A percentile compares a stretch with the other conserved stretches of the same genome.
These are phyloP conservation scores for Sarocladiaceae sp. DNA, from an alignment of 2,329 filamentous ascomycete genomes.

Conservation along the genomic window DNA sequence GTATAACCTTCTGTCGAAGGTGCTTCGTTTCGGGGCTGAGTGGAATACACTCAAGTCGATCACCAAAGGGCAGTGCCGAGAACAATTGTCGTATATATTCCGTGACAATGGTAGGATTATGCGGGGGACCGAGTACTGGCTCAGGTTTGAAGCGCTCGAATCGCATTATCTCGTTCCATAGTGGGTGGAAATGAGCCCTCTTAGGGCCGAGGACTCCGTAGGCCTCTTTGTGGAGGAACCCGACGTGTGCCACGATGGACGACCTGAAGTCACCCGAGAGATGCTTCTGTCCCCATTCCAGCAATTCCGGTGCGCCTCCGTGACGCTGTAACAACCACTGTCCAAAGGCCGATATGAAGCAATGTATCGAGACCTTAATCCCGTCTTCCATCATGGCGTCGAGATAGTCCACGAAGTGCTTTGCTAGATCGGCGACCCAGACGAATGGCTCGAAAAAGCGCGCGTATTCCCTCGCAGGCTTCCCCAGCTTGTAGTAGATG, in stretches of 20 bases:
- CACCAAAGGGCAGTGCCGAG: conserved; percentile 54
- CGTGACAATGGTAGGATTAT: conserved; percentile 59
- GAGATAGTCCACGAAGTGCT: conserved; percentile 69
- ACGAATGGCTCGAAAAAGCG: conserved; percentile 60
- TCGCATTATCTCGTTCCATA: conserved; percentile 51
- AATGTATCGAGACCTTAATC: conserved; percentile 40
- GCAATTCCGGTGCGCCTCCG: conserved; percentile 33
- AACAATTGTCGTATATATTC: conserved; percentile 65
- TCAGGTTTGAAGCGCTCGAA: conserved; percentile 29
- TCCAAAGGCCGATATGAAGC: conserved; percentile 56
- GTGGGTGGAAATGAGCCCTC: conserved; percentile 27
- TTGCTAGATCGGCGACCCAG: conserved; percentile 68
- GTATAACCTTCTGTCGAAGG: conserved; percentile 24
- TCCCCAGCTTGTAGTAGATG: conserved; percentile 61
- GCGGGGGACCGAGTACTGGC: not conserved
- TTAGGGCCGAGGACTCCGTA: conserved; percentile 38
- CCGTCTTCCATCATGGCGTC: conserved; percentile 24
- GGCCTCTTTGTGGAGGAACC: conserved; percentile 64
- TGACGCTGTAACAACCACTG: conserved; percentile 51
- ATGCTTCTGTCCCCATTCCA: conserved; percentile 49
- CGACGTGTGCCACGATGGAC: conserved; percentile 53
- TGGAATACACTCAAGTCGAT: conserved; percentile 38
- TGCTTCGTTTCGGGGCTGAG: conserved; percentile 21
- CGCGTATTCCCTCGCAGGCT: conserved; percentile 55
- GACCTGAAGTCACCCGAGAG: conserved; percentile 57